phyloP scores from a whole-genome alignment of 2,329 filamentous ascomycete species.

The Iodosphaeria phyllophila region DNA sequence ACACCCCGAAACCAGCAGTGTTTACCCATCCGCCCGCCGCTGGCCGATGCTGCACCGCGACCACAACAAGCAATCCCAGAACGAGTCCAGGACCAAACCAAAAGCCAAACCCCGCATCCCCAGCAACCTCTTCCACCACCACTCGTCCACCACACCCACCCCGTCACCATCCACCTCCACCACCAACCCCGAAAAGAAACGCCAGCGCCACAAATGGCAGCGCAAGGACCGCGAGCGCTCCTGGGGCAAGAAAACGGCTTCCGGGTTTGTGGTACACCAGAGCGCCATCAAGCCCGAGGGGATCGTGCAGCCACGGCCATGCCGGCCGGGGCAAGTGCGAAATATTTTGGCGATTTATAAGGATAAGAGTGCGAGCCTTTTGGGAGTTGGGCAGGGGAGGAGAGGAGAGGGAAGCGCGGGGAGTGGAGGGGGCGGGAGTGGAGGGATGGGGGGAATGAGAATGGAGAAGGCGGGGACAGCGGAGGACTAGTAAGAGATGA shows the following conservation, averaged over 20 bases:
- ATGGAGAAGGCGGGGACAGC: constrained; percentile 1
- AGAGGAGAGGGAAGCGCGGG: background rate
- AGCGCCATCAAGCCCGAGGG: constrained; percentile 8
- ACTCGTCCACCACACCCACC: background rate
- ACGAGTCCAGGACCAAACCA: background rate
- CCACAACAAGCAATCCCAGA: background rate
- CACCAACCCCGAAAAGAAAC: background rate
- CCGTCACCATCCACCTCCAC: background rate
- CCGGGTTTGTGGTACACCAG: constrained; percentile 14
- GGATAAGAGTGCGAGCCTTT: constrained; percentile 8
- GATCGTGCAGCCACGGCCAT: constrained; percentile 11
- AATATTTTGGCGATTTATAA: constrained; percentile 15
- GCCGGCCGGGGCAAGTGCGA: constrained; percentile 12
- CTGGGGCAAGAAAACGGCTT: constrained; percentile 12
- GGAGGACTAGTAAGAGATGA: too few species aligned
- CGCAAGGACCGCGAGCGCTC: constrained; percentile 5
- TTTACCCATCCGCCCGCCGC: too few species aligned
- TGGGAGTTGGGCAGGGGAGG: constrained; percentile 2
- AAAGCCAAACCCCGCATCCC: background rate
- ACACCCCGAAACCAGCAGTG: too few species aligned
- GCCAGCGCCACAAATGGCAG: background rate
- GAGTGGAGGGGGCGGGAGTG: background rate
- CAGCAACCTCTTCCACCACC: background rate
- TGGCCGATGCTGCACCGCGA: background rate
- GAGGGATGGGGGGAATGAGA: constrained; percentile 1